Evolutionary conservation across 208 protist species (phyloP), one percentile per base, ranked within the genome.

Genomic region (Crithidia expoeki): DNA sequence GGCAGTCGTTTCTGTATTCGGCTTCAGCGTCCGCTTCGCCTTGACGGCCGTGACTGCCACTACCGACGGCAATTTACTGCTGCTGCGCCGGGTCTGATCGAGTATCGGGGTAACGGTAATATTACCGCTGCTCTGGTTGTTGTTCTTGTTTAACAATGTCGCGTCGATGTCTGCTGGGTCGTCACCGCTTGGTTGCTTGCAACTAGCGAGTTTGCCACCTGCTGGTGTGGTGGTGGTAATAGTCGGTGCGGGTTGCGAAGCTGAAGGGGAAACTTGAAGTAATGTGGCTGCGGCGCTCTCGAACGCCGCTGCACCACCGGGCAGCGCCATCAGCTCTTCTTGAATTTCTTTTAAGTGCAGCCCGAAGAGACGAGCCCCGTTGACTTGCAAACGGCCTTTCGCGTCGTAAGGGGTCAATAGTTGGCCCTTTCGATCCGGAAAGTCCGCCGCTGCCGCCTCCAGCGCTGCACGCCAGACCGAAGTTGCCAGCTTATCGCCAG

Each of bases 401-500:
- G 65, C 49, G 34, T 63, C 55, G n/a, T 56, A 42, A 6, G 23
- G 53, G 19, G 7, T 44, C 28, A 50, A 10, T 27, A 60, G 38
- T 19, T 72, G 56, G 4, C 32, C 36, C 33, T 52, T 40, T 23
- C 32, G 40, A 30, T 74, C 52, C 0, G 90, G 78, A 63, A 92
- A 95, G 65, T 95, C 90, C 23, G 21, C 44, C 28, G 52, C 53
- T 0, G 81, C 87, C 6, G 75, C 86, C 25, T 79, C 75, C 0
- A 89, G 52, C 9, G 90, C 90, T 49, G 51, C 49, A 10, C 81
- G 80, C 85, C 86, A 93, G 27, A 75, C 79, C n/a, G 44, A 71
- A 19, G 68, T 82, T 36, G 72, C 53, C 12, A 58, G 47, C 42
- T 71, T 69, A 61, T 57, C 53, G 51, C 74, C 67, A 11, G 25